Conservation (phyloP, 2,329 filamentous ascomycete genomes). For the Aspergillus clavatus region DNA sequence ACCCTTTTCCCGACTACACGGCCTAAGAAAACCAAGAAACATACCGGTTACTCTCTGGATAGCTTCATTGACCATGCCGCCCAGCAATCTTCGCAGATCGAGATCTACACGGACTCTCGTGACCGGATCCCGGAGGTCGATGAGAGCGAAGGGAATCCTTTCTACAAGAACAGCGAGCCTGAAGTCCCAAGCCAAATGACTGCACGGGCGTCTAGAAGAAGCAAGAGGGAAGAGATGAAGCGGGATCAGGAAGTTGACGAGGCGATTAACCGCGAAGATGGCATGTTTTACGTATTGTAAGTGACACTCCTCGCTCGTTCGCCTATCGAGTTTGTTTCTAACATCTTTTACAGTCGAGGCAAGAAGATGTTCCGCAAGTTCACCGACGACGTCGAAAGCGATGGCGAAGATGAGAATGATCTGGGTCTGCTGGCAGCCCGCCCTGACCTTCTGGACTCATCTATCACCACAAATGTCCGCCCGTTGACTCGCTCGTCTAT, state of each 20-base stretch:
- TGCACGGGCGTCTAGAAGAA: conserved; percentile 32
- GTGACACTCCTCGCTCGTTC: conserved; percentile 27
- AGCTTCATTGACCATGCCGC: conserved; percentile 36
- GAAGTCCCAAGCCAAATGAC: conserved; percentile 19
- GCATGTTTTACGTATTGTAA: conserved; percentile 60
- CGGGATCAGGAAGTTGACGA: conserved; percentile 45
- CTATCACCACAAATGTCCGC: conserved; percentile 31
- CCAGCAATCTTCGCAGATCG: conserved; percentile 40
- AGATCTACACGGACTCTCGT: conserved; percentile 60
- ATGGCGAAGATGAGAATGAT: conserved; percentile 39
- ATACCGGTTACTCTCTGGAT: conserved; percentile 43
- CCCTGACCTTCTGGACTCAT: conserved; percentile 34
- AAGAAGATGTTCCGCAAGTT: conserved; percentile 58
- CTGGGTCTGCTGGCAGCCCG: conserved; percentile 39
- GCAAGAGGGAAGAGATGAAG: conserved; percentile 28
- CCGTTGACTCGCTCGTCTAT: conserved; percentile 55
- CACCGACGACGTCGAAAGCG: conserved; percentile 38
- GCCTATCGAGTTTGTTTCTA: conserved; percentile 17
- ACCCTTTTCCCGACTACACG: conserved; percentile 51
- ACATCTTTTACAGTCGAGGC: conserved; percentile 48
- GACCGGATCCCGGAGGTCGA: conserved; percentile 55
- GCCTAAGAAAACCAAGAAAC: conserved; percentile 43
- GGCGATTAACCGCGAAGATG: conserved; percentile 50
- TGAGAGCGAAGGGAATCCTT: conserved; percentile 52
- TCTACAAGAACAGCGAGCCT: conserved; percentile 41